phyloP scores from a whole-genome alignment of 2,329 filamentous ascomycete species.

The Davidsoniella virescens region DNA sequence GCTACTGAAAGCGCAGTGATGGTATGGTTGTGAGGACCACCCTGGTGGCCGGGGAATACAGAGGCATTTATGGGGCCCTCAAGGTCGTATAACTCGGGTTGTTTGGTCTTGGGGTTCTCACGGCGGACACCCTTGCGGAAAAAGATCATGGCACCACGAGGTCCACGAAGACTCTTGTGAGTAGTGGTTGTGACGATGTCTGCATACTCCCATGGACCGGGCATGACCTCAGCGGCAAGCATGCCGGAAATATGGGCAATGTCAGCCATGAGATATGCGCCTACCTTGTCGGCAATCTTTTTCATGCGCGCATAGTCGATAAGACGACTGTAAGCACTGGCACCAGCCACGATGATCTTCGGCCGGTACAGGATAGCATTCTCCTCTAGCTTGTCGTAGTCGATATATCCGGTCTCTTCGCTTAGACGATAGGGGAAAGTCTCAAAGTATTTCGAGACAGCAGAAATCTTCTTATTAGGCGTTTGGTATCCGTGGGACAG shows the following conservation, averaged over 20 bases:
- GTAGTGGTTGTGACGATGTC: conserved; percentile 97
- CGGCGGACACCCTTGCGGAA: conserved; percentile 82
- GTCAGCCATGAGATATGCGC: conserved; percentile 84
- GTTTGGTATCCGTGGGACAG: conserved; percentile 96
- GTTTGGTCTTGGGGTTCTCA: conserved; percentile 70
- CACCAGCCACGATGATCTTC: conserved; percentile 88
- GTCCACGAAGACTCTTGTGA: conserved; percentile 91
- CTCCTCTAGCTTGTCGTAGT: conserved; percentile 84
- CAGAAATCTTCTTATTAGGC: conserved; percentile 87
- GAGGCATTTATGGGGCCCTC: conserved; percentile 89
- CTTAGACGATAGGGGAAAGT: conserved; percentile 88
- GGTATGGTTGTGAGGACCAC: conserved; percentile 96
- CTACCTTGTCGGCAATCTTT: conserved; percentile 76
- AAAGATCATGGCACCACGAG: conserved; percentile 95
- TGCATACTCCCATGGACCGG: conserved; percentile 73
- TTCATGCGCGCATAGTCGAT: conserved; percentile 93
- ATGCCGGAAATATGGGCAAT: conserved; percentile 97
- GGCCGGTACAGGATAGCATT: conserved; percentile 78
- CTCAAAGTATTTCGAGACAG: conserved; percentile 97
- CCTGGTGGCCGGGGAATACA: conserved; percentile 96
- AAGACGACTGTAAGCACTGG: conserved; percentile 86
- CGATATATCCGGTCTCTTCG: conserved; percentile 80
- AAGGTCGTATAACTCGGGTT: conserved; percentile 75
- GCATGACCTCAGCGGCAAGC: conserved; percentile 79
- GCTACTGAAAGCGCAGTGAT: conserved; percentile 92